Conservation (phyloP, 805 yeast genomes). For the Candida boleticola region DNA sequence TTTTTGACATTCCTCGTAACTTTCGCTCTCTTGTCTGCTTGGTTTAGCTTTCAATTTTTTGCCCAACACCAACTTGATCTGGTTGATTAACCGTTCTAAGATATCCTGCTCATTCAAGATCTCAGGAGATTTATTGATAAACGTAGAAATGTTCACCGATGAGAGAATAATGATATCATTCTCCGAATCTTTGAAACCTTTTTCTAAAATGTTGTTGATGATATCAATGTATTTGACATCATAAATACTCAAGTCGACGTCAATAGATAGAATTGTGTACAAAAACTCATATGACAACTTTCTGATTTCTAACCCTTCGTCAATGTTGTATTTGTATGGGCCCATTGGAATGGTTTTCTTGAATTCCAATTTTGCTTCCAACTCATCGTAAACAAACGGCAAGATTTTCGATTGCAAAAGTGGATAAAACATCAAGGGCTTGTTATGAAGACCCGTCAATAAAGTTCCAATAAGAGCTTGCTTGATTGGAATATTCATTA, state of each 20-base stretch:
- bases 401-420: slow-evolving; percentile 43
- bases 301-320: slow-evolving; percentile 71
- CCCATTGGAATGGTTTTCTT: slow-evolving; percentile 76
- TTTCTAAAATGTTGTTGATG: slow-evolving; percentile 41
- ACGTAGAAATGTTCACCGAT: slow-evolving; percentile 38
- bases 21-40: slow-evolving; percentile 65
- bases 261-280: slow-evolving; percentile 47
- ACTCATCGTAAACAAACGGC: slow-evolving; percentile 52
- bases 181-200: slow-evolving; percentile 60
- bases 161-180: slow-evolving; percentile 56
- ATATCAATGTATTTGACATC: slow-evolving; percentile 29
- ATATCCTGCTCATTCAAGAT: slow-evolving; percentile 14
- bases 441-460: slow-evolving; percentile 57
- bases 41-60: slow-evolving; percentile 58
- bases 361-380: slow-evolving; percentile 53
- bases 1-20: slow-evolving; percentile 45
- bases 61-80: slow-evolving; percentile 33
- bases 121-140: slow-evolving; percentile 34
- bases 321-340: slow-evolving; percentile 80
- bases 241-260: slow-evolving; percentile 15
- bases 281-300: slow-evolving; percentile 70
- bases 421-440: slow-evolving; percentile 46
- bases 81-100: slow-evolving; percentile 34
- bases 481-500: slow-evolving; percentile 49
- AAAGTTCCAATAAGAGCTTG: slow-evolving; percentile 59